A percentile compares a stretch with the other conserved stretches of the same genome.
Conservation (phyloP, 2,329 filamentous ascomycete species). For the Fusarium irregulare region DNA sequence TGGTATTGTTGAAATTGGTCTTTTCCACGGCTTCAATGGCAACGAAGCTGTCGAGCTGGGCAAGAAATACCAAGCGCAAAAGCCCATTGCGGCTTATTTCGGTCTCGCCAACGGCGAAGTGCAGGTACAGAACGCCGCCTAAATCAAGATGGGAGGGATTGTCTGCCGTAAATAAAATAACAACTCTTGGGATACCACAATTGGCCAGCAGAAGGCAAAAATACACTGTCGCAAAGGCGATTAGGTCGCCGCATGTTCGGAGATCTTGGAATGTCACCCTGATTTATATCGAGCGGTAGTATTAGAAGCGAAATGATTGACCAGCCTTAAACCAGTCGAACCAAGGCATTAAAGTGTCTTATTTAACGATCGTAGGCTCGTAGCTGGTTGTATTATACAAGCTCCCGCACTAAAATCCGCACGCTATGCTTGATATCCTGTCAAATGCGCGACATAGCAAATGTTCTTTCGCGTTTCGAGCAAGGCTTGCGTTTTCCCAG, state of each 20-base stretch:
- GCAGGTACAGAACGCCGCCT: constrained; percentile 49
- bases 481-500: constrained; percentile 38
- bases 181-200: background rate
- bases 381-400: constrained; percentile 52
- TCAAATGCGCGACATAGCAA: constrained; percentile 35
- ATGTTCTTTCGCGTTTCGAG: constrained; percentile 32
- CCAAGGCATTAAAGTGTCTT: constrained; percentile 46
- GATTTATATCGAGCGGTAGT: constrained; percentile 1
- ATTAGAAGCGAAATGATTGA: constrained; percentile 33
- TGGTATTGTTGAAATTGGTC: constrained; percentile 90
- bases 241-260: constrained; percentile 5
- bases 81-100: constrained; percentile 94
- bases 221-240: background rate
- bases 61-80: constrained; percentile 79
- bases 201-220: constrained; percentile 2
- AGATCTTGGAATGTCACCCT: constrained; percentile 10
- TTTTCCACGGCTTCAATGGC: constrained; percentile 88
- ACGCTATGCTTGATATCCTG: constrained; percentile 51
- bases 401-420: constrained; percentile 47
- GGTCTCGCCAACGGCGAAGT: constrained; percentile 83
- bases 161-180: background rate
- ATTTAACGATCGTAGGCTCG: constrained; percentile 51
- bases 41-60: constrained; percentile 66
- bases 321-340: constrained; percentile 24
- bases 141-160: background rate